phyloP scores from a whole-genome alignment of 257 asterid genomes.

The Echites panduratus region DNA sequence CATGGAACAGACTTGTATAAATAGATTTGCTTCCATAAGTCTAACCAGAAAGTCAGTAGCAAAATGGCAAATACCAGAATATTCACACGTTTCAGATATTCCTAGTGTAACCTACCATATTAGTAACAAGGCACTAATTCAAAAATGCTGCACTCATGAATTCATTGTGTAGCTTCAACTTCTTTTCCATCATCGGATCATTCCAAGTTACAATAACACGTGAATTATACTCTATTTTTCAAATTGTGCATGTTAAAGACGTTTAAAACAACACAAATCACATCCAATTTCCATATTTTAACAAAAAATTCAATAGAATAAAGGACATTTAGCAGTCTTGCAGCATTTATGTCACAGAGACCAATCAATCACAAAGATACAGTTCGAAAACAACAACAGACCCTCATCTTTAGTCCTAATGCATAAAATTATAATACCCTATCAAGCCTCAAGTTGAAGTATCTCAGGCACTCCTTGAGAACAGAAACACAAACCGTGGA shows the following conservation, averaged over 20 bases:
- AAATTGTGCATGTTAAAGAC: neutral
- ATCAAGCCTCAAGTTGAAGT: neutral
- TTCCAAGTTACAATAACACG: neutral
- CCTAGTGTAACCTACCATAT: neutral
- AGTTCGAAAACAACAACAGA: neutral
- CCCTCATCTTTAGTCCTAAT: neutral
- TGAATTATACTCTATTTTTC: neutral
- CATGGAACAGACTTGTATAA: neutral
- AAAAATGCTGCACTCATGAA: neutral
- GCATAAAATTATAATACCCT: neutral
- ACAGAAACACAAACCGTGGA: neutral
- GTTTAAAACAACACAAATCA: neutral
- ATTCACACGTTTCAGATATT: neutral
- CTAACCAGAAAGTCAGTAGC: neutral
- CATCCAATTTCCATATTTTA: neutral
- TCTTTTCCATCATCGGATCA: neutral
- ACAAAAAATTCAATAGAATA: too few species aligned
- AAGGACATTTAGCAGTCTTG: too few species aligned
- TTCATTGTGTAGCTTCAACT: neutral
- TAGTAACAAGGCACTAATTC: too few species aligned
- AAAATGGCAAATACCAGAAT: neutral
- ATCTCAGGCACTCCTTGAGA: neutral
- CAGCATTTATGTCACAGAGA: neutral
- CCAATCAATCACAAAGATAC: neutral
- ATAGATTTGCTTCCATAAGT: neutral